phyloP scores from a whole-genome alignment of 2,329 filamentous ascomycete genomes.

The Xylariaceae sp. region DNA sequence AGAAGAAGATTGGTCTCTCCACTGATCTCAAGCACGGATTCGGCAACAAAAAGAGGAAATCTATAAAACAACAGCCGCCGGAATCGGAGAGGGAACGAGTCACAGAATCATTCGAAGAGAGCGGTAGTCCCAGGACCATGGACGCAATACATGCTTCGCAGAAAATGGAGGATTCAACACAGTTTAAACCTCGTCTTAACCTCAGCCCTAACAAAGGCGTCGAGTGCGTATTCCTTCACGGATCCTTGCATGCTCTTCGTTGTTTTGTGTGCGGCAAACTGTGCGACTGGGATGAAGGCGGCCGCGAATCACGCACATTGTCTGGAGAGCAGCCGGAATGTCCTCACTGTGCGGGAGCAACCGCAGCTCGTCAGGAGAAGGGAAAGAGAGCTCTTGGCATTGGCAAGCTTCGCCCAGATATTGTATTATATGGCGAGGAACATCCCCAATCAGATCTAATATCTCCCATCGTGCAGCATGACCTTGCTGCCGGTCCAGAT shows the following conservation, averaged over 20 bases:
- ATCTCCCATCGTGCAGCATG: constrained; percentile 71
- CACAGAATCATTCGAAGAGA: constrained; percentile 28
- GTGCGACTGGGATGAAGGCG: constrained; percentile 65
- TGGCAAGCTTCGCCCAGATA: constrained; percentile 73
- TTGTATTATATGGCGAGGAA: constrained; percentile 77
- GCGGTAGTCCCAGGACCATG: constrained; percentile 22
- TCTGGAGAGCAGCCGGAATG: constrained; percentile 72
- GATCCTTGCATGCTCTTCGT: constrained; percentile 68
- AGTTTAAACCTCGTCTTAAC: constrained; percentile 28
- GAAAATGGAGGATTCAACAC: constrained; percentile 25
- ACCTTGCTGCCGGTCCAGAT: constrained; percentile 69
- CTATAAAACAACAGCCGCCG: constrained; percentile 41
- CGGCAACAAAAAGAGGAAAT: constrained; percentile 62
- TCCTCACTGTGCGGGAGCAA: constrained; percentile 68
- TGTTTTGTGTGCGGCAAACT: constrained; percentile 68
- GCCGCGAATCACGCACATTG: constrained; percentile 62
- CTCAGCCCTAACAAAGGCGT: constrained; percentile 53
- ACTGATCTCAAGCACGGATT: constrained; percentile 68
- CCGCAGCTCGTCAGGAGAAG: constrained; percentile 65
- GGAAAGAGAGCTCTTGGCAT: constrained; percentile 73
- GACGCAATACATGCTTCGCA: constrained; percentile 33
- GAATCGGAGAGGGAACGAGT: constrained; percentile 34
- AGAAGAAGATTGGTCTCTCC: constrained; percentile 71
- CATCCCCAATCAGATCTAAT: constrained; percentile 73
- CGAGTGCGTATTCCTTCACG: constrained; percentile 74